A percentile compares a stretch with the other conserved stretches of the same genome.
phyloP scores from a whole-genome alignment of 306 rosid genomes.

The Citrullus mucosospermus region DNA sequence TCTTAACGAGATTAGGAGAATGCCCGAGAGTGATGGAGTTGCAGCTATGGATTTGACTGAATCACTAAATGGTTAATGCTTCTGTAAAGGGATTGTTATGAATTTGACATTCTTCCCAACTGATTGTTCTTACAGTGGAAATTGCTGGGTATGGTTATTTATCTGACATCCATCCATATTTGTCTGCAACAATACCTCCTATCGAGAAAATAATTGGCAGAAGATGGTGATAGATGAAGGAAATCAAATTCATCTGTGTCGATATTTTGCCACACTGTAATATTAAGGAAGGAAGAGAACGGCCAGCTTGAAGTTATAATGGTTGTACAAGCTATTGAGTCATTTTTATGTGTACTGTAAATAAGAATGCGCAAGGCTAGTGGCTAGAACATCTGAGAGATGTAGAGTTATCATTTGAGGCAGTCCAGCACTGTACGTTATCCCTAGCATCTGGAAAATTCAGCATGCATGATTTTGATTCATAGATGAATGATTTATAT shows the following conservation, averaged over 20 bases:
- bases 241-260: neutral
- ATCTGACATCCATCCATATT: neutral
- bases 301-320: neutral
- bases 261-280: neutral
- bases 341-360: neutral
- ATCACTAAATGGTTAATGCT: slow-evolving; percentile 37
- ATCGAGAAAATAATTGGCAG: neutral
- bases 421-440: neutral
- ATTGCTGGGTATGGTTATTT: neutral
- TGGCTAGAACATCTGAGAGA: neutral
- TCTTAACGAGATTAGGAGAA: slow-evolving; percentile 67
- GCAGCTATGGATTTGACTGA: slow-evolving; percentile 52
- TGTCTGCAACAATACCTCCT: neutral
- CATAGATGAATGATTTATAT: neutral
- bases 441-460: neutral
- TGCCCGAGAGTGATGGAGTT: slow-evolving; percentile 50
- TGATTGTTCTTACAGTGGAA: neutral
- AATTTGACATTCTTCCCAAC: neutral
- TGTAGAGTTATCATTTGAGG: neutral
- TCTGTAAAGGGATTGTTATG: neutral
- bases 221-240: neutral
- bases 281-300: neutral
- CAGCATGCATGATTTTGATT: neutral
- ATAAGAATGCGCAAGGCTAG: neutral
- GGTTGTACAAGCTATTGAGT: neutral